phyloP scores from a whole-genome alignment of 345 rosid species.

The Eucalyptus sp. region DNA sequence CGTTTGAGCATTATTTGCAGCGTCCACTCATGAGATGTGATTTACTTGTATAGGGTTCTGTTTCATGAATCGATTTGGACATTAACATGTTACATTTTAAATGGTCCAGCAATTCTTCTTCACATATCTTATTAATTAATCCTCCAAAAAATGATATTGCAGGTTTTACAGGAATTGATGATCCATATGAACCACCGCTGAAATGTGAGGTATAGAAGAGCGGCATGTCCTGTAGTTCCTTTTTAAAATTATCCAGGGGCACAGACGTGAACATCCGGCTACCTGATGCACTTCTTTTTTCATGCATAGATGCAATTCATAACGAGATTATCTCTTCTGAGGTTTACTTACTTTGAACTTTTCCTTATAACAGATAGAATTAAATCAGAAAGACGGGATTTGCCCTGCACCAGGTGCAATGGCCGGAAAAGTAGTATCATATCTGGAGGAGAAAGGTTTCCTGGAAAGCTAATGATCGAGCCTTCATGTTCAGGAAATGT shows the following conservation, averaged over 20 bases:
- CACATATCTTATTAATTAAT: neutral
- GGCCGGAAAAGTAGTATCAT: conserved; percentile 66
- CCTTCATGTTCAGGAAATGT: neutral
- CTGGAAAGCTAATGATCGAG: conserved; percentile 25
- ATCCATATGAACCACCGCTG: conserved; percentile 81
- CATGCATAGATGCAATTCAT: neutral
- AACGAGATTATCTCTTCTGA: neutral
- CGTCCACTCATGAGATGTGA: neutral
- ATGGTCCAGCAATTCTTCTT: neutral
- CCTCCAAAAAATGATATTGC: neutral
- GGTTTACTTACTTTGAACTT: neutral
- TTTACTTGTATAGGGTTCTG: neutral
- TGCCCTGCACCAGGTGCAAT: conserved; percentile 60
- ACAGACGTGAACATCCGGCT: neutral
- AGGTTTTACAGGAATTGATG: conserved; percentile 97
- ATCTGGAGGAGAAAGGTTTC: conserved; percentile 65
- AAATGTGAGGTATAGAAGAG: conserved; percentile 54
- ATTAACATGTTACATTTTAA: neutral
- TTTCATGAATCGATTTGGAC: neutral
- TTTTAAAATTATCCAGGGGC: neutral
- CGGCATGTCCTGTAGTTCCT: neutral
- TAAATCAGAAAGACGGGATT: conserved; percentile 47
- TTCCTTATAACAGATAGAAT: conserved; percentile 43
- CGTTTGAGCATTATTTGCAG: neutral
- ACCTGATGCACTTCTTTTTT: neutral